Evolutionary conservation across 2,329 filamentous ascomycete genomes (phyloP), one percentile per base, ranked within the genome.

Genomic region (Immersiporthe knoxdaviesiana): DNA sequence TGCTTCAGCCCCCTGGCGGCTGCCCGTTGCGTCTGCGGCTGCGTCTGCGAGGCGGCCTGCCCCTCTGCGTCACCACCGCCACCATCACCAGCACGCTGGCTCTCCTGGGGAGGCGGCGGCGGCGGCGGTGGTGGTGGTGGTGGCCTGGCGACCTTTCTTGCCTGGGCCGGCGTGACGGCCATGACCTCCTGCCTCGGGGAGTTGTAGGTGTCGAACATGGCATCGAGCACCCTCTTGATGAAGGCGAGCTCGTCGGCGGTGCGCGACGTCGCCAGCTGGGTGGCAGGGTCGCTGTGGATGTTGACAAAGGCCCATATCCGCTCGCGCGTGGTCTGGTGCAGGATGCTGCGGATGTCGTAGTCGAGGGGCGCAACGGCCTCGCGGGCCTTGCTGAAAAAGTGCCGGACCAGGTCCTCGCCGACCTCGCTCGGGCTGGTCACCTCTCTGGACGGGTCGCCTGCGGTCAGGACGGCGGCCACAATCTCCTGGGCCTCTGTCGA

Each of bases 201-300:
- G 77, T 98, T 98, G 81, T 93, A 90, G 27, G 88, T 91, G 72
- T 97, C 93, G 77, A 98, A 99, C 88, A 99, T 97, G 74, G 87
- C 89, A 78, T 97, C 94, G 0, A 99, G 86, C 3, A 97, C 79
- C 11, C 96, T 86, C 80, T 97, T 96, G 67, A 98, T 88, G 77
- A 93, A 99, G 0, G 92, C 89, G 41, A 98, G 92, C 81, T 98
- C 94, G 73, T 97, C 94, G 0, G 93, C 83, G 10, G 85, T 87
- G 77, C 92, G 92, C 0, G 88, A 89, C 0, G 96, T 98, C 1
- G 94, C 93, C 52, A 97, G 85, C 76, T 97, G 95, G 0, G 93
- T 97, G 70, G 95, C 83, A 0, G 91, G 84, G 79, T 99, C 96
- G 71, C 91, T 93, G 12, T 92, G 91, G 0, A 91, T 93, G 80